Base-by-base conservation (phyloP, 441 rosid species). In the Pelargonium australe region DNA sequence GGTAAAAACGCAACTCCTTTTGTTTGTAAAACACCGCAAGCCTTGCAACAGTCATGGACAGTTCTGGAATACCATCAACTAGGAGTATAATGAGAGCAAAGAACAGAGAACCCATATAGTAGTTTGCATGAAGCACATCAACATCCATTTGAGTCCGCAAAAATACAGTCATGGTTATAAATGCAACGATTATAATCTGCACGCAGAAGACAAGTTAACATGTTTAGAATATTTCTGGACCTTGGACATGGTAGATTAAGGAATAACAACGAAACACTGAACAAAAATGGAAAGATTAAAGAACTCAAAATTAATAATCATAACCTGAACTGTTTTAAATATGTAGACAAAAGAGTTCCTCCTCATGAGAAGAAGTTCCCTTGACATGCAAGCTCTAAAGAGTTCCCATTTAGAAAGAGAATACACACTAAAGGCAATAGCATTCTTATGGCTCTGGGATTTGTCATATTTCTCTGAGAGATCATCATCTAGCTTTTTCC, bases 341-440 rank as follows among this genome's bases (percentile, higher is more conserved):
- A 82, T 74, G 40, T 84, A 84, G 3, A 77, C 23, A 58, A 84
- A 80, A 9, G 77, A 75, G 67, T 84, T 86, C 66, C 90, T 79
- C 73, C 73, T 84, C 86, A 85, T 83, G 13, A 85, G 69, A 66
- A 85, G 86, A 68, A 76, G 73, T 72, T 86, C 90, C 74, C 90
- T 79, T 5, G n/a, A 47, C 3, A 63, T 73, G 80, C 92, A 85
- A 19, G 88, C 88, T 76, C 28, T 81, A 51, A 87, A 80, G 41
- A 84, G 72, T 65, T 85, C 80, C 89, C 85, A 84, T 19, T 78
- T 82, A 14, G 89, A 81, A 55, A 84, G 75, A n/a, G 85, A 77
- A 65, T 80, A 72, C 20, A 47, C 53, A 9, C 51, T 64, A 12
- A 72, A 82, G 5, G 77, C 76, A 69, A 87, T 75, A 55, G 86